Evolutionary conservation across 768 basidiomycete genomes (phyloP), one percentile per base, ranked within the genome.

Genomic region (Tylopilus vinaceipallidus): DNA sequence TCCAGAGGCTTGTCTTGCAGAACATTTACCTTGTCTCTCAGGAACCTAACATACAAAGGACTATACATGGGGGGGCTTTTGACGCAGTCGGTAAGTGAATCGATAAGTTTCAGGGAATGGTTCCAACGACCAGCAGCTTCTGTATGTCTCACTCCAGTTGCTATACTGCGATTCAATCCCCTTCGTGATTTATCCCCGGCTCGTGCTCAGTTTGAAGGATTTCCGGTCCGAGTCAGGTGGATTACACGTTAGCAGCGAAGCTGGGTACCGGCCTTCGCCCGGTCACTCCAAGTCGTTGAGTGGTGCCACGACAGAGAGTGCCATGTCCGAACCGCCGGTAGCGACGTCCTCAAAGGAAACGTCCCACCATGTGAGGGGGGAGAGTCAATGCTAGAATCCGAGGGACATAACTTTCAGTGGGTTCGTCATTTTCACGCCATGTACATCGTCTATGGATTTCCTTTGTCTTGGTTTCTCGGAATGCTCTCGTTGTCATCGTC

Each of bases 101-200:
- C 4, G 12, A 24, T 5, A 5, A 13, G 27, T 16, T n/a, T 20
- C 1, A 10, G 4, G 40, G 13, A n/a, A 37, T 4, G 26, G 16
- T 27, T 20, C 14, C 11, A 24, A 24, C 26, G 11, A 11, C 2
- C 17, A 2, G 22, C 23, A 49, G 55, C 7, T 43, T 11, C 7
- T 26, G 13, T 56, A 46, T 29, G 0, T 3, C 2, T 5, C 17
- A 14, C 0, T 52, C 24, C 20, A 9, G 6, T 6, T 1, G 7
- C 13, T 34, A 8, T 47, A 33, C 36, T 19, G 11, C 22, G 16
- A 19, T 11, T 14, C 30, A 16, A 7, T 54, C 4, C 55, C 47
- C 3, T 55, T 30, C 19, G 14, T 55, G 26, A 49, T 55, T 13
- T 55, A 43, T 39, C 32, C 32, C 3, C 48, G 47, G 20, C 26